Evolutionary conservation across 192 early-diverging fungal species (phyloP), one percentile per base, ranked within the genome.

Genomic region (Lobosporangium transversale): DNA sequence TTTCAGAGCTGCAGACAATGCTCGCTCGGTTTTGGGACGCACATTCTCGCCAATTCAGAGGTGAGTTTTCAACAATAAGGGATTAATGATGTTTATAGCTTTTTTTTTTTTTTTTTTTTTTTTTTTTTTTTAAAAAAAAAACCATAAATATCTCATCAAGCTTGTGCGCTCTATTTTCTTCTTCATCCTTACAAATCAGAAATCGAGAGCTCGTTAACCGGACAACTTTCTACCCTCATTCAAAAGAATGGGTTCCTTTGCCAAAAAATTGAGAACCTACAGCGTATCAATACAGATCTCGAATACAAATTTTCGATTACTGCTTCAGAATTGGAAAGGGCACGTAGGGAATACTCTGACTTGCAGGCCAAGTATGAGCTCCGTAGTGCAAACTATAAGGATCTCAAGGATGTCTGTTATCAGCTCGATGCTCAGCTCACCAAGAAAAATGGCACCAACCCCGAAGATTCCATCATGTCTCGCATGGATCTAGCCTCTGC

Each of bases 241-340:
- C 64, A 66, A 58, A 76, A 76, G 65, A 76, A 76, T 27, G 73
- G 73, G 0, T 76, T 76, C 35, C 65, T 76, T 21, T 76, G 73
- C 59, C 73, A 76, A 76, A 76, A 76, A 53, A 76, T 76, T 20
- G 73, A 76, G 33, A 76, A 76, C 45, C 64, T 76, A 20, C 73
- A 76, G 50, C 63, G 73, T 27, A 44, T 62, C 31, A 76, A 76
- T 51, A 76, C 73, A 2, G 73, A 76, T 36, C 40, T 76, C 27
- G 73, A 76, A 36, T 76, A 76, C 65, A 76, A 76, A 54, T 76
- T 76, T n/a, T 76, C 73, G 8, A 76, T 76, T 48, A 76, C 73
- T 2, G 67, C 57, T 18, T 76, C 73, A 35, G 73, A 76, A 43
- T 59, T 76, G 10, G 73, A 76, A 37, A 45, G 73, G 30, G 73